These are phyloP conservation scores for Apiospora koreana DNA, from an alignment of 2,329 filamentous ascomycete genomes.

Conservation along the genomic window DNA sequence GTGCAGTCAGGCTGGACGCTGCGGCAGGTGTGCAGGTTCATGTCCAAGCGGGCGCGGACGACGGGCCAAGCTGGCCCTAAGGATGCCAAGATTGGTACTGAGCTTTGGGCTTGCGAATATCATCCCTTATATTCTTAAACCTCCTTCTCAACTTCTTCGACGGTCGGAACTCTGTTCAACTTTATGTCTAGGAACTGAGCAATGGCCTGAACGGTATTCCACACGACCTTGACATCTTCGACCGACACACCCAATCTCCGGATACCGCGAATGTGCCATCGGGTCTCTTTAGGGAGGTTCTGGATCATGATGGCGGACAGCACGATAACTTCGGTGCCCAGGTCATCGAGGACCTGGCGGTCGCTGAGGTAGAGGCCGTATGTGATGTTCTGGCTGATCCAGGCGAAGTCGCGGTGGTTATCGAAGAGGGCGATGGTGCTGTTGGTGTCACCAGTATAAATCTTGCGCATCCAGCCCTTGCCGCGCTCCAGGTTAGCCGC, in stretches of 20 bases:
- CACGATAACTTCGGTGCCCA: slow-evolving; percentile 57
- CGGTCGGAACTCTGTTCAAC: slow-evolving; percentile 27
- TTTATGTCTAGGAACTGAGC: slow-evolving; percentile 23
- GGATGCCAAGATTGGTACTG: no score
- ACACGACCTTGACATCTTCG: slow-evolving; percentile 41
- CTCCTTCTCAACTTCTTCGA: slow-evolving; percentile 30
- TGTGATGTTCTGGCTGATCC: slow-evolving; percentile 55
- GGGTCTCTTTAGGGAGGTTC: slow-evolving; percentile 52
- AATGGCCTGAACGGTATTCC: slow-evolving; percentile 24
- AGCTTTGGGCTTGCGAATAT: no score
- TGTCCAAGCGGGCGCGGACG: no score
- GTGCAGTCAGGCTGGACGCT: no score
- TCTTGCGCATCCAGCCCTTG: slow-evolving; percentile 53
- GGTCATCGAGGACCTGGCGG: slow-evolving; percentile 51
- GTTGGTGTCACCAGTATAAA: slow-evolving; percentile 53
- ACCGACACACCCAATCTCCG: slow-evolving; percentile 47
- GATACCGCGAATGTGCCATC: slow-evolving; percentile 56
- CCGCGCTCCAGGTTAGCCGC: slow-evolving; percentile 54
- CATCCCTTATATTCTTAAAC: slow-evolving; percentile 17
- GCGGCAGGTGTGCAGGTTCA: no score
- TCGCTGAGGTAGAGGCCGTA: slow-evolving; percentile 61
- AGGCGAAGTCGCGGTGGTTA: slow-evolving; percentile 43
- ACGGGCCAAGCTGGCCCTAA: no score
- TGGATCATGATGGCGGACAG: slow-evolving; percentile 59
- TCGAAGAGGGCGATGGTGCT: slow-evolving; percentile 37